Base-by-base conservation (phyloP, 2,329 filamentous ascomycete species). In the Chaetomium globosum region DNA sequence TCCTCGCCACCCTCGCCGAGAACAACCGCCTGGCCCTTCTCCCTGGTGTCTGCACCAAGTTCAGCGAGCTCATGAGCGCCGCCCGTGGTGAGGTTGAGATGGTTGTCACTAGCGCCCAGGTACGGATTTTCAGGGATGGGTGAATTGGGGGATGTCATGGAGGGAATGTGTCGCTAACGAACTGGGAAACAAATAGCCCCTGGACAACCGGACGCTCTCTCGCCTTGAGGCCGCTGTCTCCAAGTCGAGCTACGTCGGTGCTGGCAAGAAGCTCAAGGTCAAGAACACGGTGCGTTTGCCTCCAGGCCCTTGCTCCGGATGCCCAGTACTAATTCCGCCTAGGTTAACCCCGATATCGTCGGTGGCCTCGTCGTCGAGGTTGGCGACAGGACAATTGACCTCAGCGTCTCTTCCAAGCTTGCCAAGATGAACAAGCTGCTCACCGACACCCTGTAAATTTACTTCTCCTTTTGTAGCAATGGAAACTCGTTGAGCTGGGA, bases 391-490 rank as follows among this genome's bases (percentile, higher is more conserved):
- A 98, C 94, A 79, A 97, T 99, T 77, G 95, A 99, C 82, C 90
- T 97, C 74, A 95, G 90, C 81, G 93, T 99, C 76, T 94, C 94
- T 58, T 85, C 91, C 79, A 96, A 94, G 87, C 90, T 99, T 81
- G 87, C 91, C 79, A 96, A 93, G 88, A 92, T 99, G 87, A 99
- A 99, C 92, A 99, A 98, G 90, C 89, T 97, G 79, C 90, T 99
- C 78, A 93, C 87, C 74, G 95, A 99, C 82, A 86, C 90, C 80
- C 85, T 99, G 91, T 99, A 97, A 91, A 93, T 73, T 74, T 49
- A 75, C 28, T 19, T 72, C 72, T 71, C 39, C 39, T 64, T 61
- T 68, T 63, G 65, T 61, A 65, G 63, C 48, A 67, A 59, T 69
- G 48, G 64, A 64, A 64, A 28, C 30, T 39, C 53, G 61, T 63